Evolutionary conservation across 2,329 filamentous ascomycete genomes (phyloP).

Genomic region (Aureobasidium zeae): DNA sequence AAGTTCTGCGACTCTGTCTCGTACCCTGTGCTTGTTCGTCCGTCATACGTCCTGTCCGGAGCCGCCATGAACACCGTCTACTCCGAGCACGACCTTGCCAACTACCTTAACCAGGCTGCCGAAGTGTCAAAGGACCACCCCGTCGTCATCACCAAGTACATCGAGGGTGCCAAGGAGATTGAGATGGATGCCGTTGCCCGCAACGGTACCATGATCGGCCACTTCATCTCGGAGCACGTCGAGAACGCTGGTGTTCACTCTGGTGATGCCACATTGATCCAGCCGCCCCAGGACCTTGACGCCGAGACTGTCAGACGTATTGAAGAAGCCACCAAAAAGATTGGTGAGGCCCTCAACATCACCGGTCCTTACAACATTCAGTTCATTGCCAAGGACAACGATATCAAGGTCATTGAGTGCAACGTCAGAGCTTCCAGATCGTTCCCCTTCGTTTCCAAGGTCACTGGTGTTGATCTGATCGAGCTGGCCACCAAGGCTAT

Average conservation of each 20-base stretch:
- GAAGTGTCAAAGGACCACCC: slow-evolving; percentile 93
- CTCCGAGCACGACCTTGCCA: slow-evolving; percentile 83
- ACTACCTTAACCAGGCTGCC: slow-evolving; percentile 79
- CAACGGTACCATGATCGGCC: slow-evolving; percentile 80
- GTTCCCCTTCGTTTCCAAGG: slow-evolving; percentile 97
- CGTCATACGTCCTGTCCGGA: slow-evolving; percentile 92
- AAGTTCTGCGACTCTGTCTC: slow-evolving; percentile 79
- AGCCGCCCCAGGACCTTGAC: slow-evolving; percentile 89
- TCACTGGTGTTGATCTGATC: slow-evolving; percentile 94
- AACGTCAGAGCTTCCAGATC: slow-evolving; percentile 94
- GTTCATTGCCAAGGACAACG: slow-evolving; percentile 98
- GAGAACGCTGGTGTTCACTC: slow-evolving; percentile 98
- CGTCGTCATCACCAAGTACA: slow-evolving; percentile 98
- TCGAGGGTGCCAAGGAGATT: slow-evolving; percentile 98
- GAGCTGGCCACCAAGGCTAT: slow-evolving; percentile 99
- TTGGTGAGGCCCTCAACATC: slow-evolving; percentile 85
- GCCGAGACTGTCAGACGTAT: slow-evolving; percentile 82
- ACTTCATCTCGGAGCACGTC: slow-evolving; percentile 97
- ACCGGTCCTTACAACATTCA: slow-evolving; percentile 98
- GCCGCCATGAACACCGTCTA: slow-evolving; percentile 99
- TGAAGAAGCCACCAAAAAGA: slow-evolving; percentile 90
- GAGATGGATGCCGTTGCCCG: slow-evolving; percentile 98
- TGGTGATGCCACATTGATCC: slow-evolving; percentile 88
- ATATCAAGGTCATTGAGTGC: slow-evolving; percentile 99
- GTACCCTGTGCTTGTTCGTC: slow-evolving; percentile 89